A percentile compares a stretch with the other conserved stretches of the same genome.
These are phyloP conservation scores for Suillus luteus DNA, from an alignment of 768 basidiomycete genomes.

Conservation along the genomic window DNA sequence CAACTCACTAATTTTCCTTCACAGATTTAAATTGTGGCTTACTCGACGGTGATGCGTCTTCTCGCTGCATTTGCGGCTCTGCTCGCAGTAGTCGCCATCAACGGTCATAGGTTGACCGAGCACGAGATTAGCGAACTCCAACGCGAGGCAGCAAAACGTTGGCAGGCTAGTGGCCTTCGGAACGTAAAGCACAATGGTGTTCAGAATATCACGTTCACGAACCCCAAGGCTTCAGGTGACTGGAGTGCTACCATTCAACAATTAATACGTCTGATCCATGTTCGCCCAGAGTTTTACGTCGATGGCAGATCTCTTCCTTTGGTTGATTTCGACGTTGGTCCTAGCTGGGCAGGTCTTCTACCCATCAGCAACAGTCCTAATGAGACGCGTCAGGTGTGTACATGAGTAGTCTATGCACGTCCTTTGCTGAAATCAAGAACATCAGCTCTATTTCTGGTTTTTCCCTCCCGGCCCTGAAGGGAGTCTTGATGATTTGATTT, in stretches of 20 bases:
- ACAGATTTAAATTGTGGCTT: background rate
- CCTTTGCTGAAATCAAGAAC: background rate
- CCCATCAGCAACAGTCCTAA: slow-evolving; percentile 62
- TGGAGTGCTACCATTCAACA: background rate
- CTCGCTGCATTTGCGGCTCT: background rate
- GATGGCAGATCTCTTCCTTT: slow-evolving; percentile 64
- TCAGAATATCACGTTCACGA: slow-evolving; percentile 1
- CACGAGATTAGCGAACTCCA: slow-evolving; percentile 48
- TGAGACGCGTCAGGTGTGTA: slow-evolving; percentile 64
- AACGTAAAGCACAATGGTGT: slow-evolving; percentile 24
- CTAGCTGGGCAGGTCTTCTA: slow-evolving; percentile 72
- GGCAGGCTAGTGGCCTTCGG: slow-evolving; percentile 14
- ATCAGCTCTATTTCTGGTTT: slow-evolving; percentile 77
- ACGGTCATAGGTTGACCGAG: slow-evolving; percentile 30
- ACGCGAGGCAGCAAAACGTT: slow-evolving; percentile 32
- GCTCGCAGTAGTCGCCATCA: background rate
- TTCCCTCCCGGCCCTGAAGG: slow-evolving; percentile 78
- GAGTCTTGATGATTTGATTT: slow-evolving; percentile 22
- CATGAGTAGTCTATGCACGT: background rate
- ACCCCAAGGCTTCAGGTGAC: background rate
- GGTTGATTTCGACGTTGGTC: slow-evolving; percentile 73
- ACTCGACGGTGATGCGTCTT: background rate
- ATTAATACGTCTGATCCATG: slow-evolving; percentile 13
- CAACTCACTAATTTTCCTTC: background rate
- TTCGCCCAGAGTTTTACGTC: slow-evolving; percentile 64